Evolutionary conservation across 192 early-diverging fungal genomes (phyloP), one percentile per base, ranked within the genome.

Genomic region (Linnemannia zychae): DNA sequence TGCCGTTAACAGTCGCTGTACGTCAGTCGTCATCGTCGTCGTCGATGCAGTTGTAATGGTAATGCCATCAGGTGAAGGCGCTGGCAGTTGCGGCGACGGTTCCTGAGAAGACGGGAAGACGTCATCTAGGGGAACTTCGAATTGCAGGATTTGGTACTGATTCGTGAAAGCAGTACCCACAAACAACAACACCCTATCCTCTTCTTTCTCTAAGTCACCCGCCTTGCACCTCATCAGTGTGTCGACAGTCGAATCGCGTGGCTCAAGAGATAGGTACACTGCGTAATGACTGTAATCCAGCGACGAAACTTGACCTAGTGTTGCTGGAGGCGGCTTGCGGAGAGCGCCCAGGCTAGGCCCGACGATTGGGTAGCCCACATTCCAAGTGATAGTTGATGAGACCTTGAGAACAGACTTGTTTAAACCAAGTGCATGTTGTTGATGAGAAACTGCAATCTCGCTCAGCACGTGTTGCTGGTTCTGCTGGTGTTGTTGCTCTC

Each of bases 131-230:
- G 34, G 17, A 1, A 76, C 36, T 20, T 84, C 77, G 36, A 79
- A 74, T 4, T 79, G 40, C 3, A 69, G 48, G 24, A 84, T 66
- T 33, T 67, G 77, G 46, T 71, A 84, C 24, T 60, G 72, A 34
- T 31, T 75, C n/a, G 77, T 79, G 22, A 84, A 84, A 0, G 77
- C 72, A 4, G 77, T 84, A 17, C 76, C 82, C 3, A 84, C 77
- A 60, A 84, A 84, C 7, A 67, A 13, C 48, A 33, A 18, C 28
- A 49, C 24, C n/a, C n/a, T 44, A 11, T 31, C 24, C 31, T 17
- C n/a, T 6, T 17, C 33, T 22, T 31, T 52, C 12, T 13, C 72
- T 0, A n/a, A 7, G 9, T 16, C 48, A 16, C 6, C 44, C 52
- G 9, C 18, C 33, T 47, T 36, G 46, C 37, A 24, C 46, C 40